A percentile compares a stretch with the other conserved stretches of the same genome.
Evolutionary conservation across 116 monocot species (phyloP).

Genomic region (Trichopus zeylanicus): DNA sequence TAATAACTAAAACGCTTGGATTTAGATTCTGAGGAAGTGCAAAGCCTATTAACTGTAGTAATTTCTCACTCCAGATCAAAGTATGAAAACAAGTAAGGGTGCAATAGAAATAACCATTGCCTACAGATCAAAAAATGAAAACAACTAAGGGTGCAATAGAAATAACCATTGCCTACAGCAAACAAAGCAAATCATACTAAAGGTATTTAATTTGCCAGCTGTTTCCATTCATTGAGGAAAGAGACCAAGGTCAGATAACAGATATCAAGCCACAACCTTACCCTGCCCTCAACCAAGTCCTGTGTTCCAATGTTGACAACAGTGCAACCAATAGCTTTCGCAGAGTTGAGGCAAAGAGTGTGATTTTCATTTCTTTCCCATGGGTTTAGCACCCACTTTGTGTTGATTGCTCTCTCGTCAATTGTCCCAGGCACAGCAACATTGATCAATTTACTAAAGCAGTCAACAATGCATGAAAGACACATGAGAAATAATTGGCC

Average conservation of each 20-base stretch:
- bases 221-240: background rate
- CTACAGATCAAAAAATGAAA: too few species aligned
- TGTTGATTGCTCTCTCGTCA: slow-evolving; percentile 98
- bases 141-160: background rate
- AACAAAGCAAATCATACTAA: background rate
- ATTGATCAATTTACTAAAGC: slow-evolving; percentile 88
- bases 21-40: background rate
- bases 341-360: slow-evolving; percentile 93
- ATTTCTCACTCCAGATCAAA: too few species aligned
- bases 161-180: background rate
- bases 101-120: background rate
- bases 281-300: slow-evolving; percentile 90
- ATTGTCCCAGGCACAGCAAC: slow-evolving; percentile 94
- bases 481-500: background rate
- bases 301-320: slow-evolving; percentile 98
- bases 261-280: slow-evolving; percentile 20
- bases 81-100: background rate
- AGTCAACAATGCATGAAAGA: background rate
- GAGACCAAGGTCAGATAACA: background rate
- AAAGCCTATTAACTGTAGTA: too few species aligned
- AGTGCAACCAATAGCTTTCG: slow-evolving; percentile 99
- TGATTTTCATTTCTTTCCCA: slow-evolving; percentile 99
- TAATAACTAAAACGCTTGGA: background rate
- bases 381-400: slow-evolving; percentile 75
- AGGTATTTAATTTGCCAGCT: too few species aligned